Evolutionary conservation across 129 eudicot species (phyloP).

Genomic region (Flaveria sonorensis): DNA sequence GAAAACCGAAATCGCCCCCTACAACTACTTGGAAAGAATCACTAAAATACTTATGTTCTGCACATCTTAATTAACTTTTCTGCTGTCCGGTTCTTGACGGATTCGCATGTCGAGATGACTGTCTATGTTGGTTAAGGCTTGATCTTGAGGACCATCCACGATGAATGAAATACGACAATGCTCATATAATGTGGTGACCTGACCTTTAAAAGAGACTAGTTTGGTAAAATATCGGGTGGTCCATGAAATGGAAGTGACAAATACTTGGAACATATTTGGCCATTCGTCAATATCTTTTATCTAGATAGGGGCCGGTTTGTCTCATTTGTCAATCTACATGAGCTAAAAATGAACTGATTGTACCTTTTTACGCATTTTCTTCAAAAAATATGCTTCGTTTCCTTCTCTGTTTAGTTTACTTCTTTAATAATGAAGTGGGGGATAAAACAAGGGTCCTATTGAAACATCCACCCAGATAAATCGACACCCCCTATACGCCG

Average conservation of each 20-base stretch:
- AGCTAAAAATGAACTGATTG: slow-evolving; percentile 11
- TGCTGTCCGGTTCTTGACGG: not conserved
- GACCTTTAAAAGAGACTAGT: not conserved
- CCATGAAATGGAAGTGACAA: slow-evolving; percentile 17
- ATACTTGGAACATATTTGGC: not conserved
- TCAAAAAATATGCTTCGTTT: not conserved
- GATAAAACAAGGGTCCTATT: too few species aligned
- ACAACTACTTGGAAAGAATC: not conserved
- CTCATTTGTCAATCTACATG: slow-evolving; percentile 15
- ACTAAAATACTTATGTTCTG: not conserved
- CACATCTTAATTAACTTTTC: not conserved
- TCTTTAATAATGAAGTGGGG: too few species aligned
- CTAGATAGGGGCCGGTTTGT: slow-evolving; percentile 3
- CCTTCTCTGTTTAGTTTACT: too few species aligned
- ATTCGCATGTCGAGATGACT: not conserved
- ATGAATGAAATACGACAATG: slow-evolving; percentile 1
- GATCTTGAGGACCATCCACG: not conserved
- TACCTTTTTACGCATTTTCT: not conserved
- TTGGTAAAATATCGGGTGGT: slow-evolving; percentile 14
- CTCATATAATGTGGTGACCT: slow-evolving; percentile 20
- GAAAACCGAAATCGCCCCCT: not conserved
- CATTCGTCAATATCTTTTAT: not conserved
- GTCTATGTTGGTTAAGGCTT: not conserved
- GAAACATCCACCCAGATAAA: too few species aligned
- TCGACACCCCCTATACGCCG: too few species aligned